phyloP scores from a whole-genome alignment of 768 basidiomycete species.

The Rubroboletus pulcherrimus region DNA sequence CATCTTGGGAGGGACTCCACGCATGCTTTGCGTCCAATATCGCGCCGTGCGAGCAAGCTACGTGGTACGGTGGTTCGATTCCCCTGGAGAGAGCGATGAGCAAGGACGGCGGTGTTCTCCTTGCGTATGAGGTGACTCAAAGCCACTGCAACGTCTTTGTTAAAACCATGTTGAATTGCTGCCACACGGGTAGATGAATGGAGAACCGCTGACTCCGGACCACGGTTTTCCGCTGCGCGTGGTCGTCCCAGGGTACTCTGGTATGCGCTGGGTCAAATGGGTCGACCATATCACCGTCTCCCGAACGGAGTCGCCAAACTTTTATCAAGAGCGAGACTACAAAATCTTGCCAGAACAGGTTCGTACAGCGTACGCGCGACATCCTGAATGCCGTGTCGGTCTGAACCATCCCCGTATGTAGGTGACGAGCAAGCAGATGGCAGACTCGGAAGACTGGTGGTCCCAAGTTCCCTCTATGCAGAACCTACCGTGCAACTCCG shows the following conservation, averaged over 20 bases:
- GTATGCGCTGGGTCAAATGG: slow-evolving; percentile 79
- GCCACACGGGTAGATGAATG: slow-evolving; percentile 51
- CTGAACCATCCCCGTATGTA: slow-evolving; percentile 1
- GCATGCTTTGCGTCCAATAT: slow-evolving; percentile 60
- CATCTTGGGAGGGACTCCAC: slow-evolving; percentile 36
- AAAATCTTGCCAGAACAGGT: slow-evolving; percentile 56
- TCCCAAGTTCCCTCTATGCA: slow-evolving; percentile 56
- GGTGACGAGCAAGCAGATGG: slow-evolving; percentile 27
- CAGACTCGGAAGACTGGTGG: slow-evolving; percentile 39
- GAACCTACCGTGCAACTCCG: slow-evolving; percentile 57
- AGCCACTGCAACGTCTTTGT: no score
- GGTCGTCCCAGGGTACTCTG: slow-evolving; percentile 63
- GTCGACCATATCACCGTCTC: slow-evolving; percentile 57
- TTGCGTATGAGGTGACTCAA: slow-evolving; percentile 55
- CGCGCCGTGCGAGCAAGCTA: slow-evolving; percentile 58
- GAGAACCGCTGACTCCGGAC: slow-evolving; percentile 50
- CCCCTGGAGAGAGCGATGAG: slow-evolving; percentile 48
- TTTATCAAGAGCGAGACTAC: slow-evolving; percentile 72
- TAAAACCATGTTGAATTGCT: not conserved
- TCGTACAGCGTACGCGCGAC: slow-evolving; percentile 19
- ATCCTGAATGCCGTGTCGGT: not conserved
- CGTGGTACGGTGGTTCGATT: slow-evolving; percentile 63
- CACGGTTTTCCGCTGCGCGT: slow-evolving; percentile 67
- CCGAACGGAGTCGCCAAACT: slow-evolving; percentile 54
- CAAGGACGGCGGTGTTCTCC: slow-evolving; percentile 46